Conservation (phyloP, 2,329 filamentous ascomycete genomes). For the Achaetomium macrosporum region DNA sequence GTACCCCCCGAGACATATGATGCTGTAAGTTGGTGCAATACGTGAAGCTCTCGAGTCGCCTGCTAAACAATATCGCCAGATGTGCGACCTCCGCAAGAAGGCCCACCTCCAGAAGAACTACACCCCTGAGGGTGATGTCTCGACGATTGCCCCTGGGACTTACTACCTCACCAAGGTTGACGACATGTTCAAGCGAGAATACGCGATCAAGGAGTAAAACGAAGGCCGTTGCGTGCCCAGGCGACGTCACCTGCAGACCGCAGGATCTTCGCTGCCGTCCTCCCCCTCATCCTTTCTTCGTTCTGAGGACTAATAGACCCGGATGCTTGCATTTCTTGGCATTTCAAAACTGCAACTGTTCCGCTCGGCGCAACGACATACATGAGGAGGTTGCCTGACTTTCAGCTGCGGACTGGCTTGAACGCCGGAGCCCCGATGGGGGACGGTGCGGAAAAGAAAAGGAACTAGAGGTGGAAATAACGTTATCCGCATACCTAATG, state of each 20-base stretch:
- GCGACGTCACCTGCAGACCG: conserved; percentile 14
- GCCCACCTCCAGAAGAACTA: conserved; percentile 79
- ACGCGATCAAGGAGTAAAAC: conserved; percentile 66
- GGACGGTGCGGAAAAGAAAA: background rate
- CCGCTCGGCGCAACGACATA: conserved; percentile 1
- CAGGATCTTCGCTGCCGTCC: background rate
- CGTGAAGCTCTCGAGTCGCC: background rate
- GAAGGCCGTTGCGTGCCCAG: conserved; percentile 19
- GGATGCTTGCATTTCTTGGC: conserved; percentile 3
- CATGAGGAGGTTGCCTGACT: background rate
- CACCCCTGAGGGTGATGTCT: conserved; percentile 60
- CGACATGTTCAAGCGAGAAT: conserved; percentile 79
- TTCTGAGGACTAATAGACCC: conserved; percentile 7
- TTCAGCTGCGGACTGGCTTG: no score
- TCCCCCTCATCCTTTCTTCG: background rate
- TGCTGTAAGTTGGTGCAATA: conserved; percentile 47
- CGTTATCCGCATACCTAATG: background rate
- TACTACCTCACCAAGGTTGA: conserved; percentile 80
- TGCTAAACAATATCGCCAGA: conserved; percentile 32
- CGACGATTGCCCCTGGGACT: conserved; percentile 59
- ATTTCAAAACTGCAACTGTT: conserved; percentile 1
- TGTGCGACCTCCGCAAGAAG: conserved; percentile 76
- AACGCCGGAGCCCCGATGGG: background rate
- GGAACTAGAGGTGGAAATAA: background rate
- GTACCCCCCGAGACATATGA: conserved; percentile 71